Evolutionary conservation across 2,329 filamentous ascomycete species (phyloP).

Genomic region (Neopestalotiopsis rosae): DNA sequence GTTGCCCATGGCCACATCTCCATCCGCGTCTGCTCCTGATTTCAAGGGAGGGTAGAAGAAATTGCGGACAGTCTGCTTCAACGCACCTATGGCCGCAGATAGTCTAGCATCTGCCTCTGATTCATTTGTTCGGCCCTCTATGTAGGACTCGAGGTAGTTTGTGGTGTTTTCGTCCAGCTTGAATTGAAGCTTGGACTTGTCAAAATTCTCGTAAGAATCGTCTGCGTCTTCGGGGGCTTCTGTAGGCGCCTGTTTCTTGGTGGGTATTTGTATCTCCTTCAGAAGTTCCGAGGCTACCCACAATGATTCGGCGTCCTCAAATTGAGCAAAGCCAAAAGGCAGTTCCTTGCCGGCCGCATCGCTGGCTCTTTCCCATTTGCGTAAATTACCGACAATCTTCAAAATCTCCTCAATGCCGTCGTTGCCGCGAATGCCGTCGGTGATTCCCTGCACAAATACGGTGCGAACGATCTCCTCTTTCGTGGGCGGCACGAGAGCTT

Average conservation of each 20-base stretch:
- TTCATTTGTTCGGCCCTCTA: slow-evolving; percentile 68
- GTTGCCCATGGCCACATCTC: slow-evolving; percentile 74
- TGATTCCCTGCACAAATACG: slow-evolving; percentile 87
- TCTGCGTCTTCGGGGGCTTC: slow-evolving; percentile 47
- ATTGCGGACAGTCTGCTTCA: slow-evolving; percentile 72
- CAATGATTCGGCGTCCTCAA: slow-evolving; percentile 88
- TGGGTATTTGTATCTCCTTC: slow-evolving; percentile 80
- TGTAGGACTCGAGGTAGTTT: slow-evolving; percentile 85
- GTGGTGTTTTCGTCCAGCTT: slow-evolving; percentile 82
- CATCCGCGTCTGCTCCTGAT: slow-evolving; percentile 63
- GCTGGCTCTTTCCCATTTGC: slow-evolving; percentile 82
- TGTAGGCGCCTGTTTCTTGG: slow-evolving; percentile 70
- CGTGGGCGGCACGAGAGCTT: slow-evolving; percentile 80
- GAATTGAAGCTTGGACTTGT: slow-evolving; percentile 74
- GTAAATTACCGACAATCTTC: slow-evolving; percentile 75
- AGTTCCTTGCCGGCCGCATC: slow-evolving; percentile 72
- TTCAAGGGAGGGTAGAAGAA: slow-evolving; percentile 71
- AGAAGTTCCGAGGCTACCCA: slow-evolving; percentile 85
- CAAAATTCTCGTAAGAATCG: slow-evolving; percentile 58
- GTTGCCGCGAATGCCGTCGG: slow-evolving; percentile 77
- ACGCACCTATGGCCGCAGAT: slow-evolving; percentile 69
- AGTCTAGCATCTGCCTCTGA: slow-evolving; percentile 69
- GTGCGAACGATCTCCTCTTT: slow-evolving; percentile 91
- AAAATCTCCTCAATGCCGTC: slow-evolving; percentile 81
- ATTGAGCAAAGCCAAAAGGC: slow-evolving; percentile 95